Evolutionary conservation across 176 grass and related monocot species (phyloP).

Genomic region (Ensete ventricosum): DNA sequence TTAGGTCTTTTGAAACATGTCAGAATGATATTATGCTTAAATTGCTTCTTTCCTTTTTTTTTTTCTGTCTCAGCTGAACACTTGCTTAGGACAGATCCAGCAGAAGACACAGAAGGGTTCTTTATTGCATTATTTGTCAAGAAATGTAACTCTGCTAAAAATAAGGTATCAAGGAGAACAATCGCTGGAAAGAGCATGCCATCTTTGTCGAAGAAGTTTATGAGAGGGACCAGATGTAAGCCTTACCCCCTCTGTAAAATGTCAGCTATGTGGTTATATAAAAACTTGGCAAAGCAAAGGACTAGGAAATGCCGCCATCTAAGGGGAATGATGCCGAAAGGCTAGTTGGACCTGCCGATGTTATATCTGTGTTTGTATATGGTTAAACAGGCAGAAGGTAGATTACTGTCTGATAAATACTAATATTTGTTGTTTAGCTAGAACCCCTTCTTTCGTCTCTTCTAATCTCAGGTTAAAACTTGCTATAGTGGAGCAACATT

Average conservation of each 20-base stretch:
- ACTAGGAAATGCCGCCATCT: background rate
- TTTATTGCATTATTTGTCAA: constrained; percentile 80
- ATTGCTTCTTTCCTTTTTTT: background rate
- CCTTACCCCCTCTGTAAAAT: constrained; percentile 35
- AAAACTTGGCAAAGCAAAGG: background rate
- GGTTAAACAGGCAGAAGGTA: too few species aligned
- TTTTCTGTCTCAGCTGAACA: constrained; percentile 37
- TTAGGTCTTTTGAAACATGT: background rate
- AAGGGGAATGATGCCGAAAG: background rate
- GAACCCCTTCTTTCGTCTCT: too few species aligned
- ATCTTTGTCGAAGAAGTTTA: background rate
- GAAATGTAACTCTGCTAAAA: constrained; percentile 12
- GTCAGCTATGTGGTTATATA: constrained; percentile 33
- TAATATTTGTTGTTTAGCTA: too few species aligned
- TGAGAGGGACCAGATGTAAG: constrained; percentile 11
- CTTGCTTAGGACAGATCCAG: constrained; percentile 66
- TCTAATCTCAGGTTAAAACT: too few species aligned
- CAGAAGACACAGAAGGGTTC: constrained; percentile 76
- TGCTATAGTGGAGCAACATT: too few species aligned
- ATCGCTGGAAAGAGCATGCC: background rate
- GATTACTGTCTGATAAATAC: too few species aligned
- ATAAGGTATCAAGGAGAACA: background rate
- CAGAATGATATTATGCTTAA: background rate
- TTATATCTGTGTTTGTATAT: too few species aligned
- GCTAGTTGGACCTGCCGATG: background rate